These are phyloP conservation scores for Cladobotryum mycophilum DNA, from an alignment of 2,329 filamentous ascomycete genomes.

Conservation along the genomic window DNA sequence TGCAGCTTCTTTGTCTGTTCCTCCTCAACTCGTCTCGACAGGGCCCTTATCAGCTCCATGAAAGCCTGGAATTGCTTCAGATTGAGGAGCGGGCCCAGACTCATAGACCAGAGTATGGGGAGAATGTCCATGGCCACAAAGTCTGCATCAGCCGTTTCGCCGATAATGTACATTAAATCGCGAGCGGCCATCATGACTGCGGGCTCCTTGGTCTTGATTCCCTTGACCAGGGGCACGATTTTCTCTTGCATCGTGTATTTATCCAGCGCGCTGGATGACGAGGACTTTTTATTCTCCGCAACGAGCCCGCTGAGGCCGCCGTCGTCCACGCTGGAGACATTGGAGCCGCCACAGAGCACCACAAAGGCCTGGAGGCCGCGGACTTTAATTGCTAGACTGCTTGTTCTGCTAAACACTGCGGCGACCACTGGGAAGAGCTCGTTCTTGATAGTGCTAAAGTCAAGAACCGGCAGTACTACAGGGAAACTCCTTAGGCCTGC, in stretches of 20 bases:
- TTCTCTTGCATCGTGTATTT: slow-evolving; percentile 99
- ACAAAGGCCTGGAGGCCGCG: slow-evolving; percentile 85
- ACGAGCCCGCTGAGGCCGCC: slow-evolving; percentile 73
- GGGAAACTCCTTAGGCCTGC: slow-evolving; percentile 74
- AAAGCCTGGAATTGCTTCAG: slow-evolving; percentile 83
- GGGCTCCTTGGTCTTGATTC: slow-evolving; percentile 95
- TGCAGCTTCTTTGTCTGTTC: slow-evolving; percentile 86
- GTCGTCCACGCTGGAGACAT: slow-evolving; percentile 41
- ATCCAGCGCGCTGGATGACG: slow-evolving; percentile 74
- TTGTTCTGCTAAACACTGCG: slow-evolving; percentile 85
- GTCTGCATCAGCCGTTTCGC: slow-evolving; percentile 74
- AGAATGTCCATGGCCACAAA: slow-evolving; percentile 89
- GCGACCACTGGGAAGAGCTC: slow-evolving; percentile 93
- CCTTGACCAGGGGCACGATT: slow-evolving; percentile 82
- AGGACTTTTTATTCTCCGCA: slow-evolving; percentile 53
- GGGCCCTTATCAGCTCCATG: slow-evolving; percentile 77
- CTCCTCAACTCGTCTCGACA: slow-evolving; percentile 75
- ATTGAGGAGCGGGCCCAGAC: slow-evolving; percentile 80
- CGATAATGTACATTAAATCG: slow-evolving; percentile 77
- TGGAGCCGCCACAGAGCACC: slow-evolving; percentile 75
- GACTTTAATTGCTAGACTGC: slow-evolving; percentile 89
- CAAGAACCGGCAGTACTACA: slow-evolving; percentile 75
- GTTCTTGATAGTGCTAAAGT: slow-evolving; percentile 95
- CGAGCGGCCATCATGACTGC: slow-evolving; percentile 94
- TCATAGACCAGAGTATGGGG: slow-evolving; percentile 87